Conservation (phyloP, 1,284 basidiomycete genomes). For the Moesziomyces parantarcticus region DNA sequence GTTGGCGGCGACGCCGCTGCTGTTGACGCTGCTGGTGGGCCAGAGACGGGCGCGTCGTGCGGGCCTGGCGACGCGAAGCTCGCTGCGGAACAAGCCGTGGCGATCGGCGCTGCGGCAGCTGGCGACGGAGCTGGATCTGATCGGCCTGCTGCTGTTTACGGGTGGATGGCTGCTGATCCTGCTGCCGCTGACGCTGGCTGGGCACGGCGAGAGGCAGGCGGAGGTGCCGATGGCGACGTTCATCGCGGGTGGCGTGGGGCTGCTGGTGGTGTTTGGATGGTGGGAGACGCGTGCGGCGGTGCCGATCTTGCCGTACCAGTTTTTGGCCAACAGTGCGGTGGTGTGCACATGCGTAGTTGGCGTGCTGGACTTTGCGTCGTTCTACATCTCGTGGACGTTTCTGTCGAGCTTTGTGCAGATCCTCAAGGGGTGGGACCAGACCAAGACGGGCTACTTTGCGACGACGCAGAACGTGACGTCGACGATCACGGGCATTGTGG, state of each 20-base stretch:
- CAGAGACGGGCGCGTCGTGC: constrained; percentile 53
- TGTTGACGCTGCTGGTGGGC: constrained; percentile 60
- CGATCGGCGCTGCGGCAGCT: constrained; percentile 35
- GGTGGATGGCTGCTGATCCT: constrained; percentile 74
- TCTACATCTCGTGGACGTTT: constrained; percentile 68
- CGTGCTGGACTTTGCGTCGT: constrained; percentile 68
- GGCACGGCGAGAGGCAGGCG: constrained; percentile 46
- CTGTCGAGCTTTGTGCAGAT: constrained; percentile 65
- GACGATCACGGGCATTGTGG: constrained; percentile 76
- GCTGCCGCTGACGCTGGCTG: constrained; percentile 75
- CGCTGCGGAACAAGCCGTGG: constrained; percentile 38
- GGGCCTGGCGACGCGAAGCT: constrained; percentile 41
- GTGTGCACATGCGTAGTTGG: constrained; percentile 66
- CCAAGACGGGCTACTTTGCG: constrained; percentile 63
- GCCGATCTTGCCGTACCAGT: constrained; percentile 70
- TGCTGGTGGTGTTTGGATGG: constrained; percentile 69
- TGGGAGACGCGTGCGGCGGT: constrained; percentile 69
- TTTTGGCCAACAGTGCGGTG: constrained; percentile 66
- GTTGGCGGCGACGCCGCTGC: constrained; percentile 59
- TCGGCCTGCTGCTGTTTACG: constrained; percentile 78
- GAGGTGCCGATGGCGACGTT: constrained; percentile 27
- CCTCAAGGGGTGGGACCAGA: constrained; percentile 64
- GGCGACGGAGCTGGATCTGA: constrained; percentile 73
- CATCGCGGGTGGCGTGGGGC: constrained; percentile 68
- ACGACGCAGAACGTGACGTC: constrained; percentile 73